These are phyloP conservation scores for Sporothrix pseudoabietina DNA, from an alignment of 2,329 filamentous ascomycete species.

Conservation along the genomic window DNA sequence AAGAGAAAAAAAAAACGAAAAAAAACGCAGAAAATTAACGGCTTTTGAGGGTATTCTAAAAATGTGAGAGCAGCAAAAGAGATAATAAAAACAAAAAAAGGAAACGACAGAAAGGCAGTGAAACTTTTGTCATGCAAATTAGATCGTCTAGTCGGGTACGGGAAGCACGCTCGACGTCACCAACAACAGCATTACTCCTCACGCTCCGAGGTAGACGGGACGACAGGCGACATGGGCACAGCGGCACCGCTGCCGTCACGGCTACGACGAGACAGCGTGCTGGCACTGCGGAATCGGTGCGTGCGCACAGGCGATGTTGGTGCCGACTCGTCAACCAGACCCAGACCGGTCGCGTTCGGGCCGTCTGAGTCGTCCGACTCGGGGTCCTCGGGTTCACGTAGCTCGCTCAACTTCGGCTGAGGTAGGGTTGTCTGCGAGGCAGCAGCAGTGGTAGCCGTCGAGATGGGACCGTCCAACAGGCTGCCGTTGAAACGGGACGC, in stretches of 20 bases:
- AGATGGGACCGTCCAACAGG: background rate
- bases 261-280: constrained; percentile 22
- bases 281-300: constrained; percentile 30
- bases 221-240: constrained; percentile 21
- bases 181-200: background rate
- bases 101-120: background rate
- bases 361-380: constrained; percentile 26
- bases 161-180: background rate
- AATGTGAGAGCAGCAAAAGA: background rate
- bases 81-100: background rate
- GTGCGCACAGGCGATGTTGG: constrained; percentile 18
- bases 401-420: background rate
- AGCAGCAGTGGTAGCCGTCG: background rate
- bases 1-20: background rate
- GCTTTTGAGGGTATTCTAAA: constrained; percentile 21
- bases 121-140: constrained; percentile 25
- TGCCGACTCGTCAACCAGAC: constrained; percentile 7
- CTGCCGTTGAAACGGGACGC: constrained; percentile 17
- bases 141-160: background rate
- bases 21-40: background rate
- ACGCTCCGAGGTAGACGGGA: background rate
- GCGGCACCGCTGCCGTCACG: background rate
- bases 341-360: background rate
- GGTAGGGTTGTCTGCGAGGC: background rate
- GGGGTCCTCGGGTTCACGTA: constrained; percentile 31